Conservation (phyloP, 352 stramenopile species). For the Phytophthora pini region DNA sequence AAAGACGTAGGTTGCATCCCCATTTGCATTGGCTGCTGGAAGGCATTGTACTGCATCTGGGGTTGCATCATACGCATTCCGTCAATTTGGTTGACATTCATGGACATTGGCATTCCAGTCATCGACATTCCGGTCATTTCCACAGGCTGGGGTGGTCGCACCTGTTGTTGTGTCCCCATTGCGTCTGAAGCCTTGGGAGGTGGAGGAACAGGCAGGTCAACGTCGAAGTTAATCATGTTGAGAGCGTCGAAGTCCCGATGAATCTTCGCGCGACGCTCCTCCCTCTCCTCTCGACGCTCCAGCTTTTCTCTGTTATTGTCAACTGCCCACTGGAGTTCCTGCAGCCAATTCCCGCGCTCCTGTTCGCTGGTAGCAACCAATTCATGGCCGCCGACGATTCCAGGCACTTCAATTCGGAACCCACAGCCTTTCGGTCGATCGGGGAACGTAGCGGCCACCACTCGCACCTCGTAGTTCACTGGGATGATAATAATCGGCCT, state of each 20-base stretch:
- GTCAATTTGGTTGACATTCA: slow-evolving; percentile 22
- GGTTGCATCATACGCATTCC: slow-evolving; percentile 29
- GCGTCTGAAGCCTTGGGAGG: slow-evolving; percentile 10
- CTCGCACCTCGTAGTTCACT: slow-evolving; percentile 64
- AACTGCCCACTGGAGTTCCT: slow-evolving; percentile 80
- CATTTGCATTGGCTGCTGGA: slow-evolving; percentile 11
- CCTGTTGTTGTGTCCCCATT: slow-evolving; percentile 27
- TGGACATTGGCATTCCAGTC: slow-evolving; percentile 19
- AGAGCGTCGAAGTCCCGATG: slow-evolving; percentile 69
- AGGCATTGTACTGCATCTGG: slow-evolving; percentile 10
- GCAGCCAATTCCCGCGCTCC: slow-evolving; percentile 82
- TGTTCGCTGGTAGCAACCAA: slow-evolving; percentile 62
- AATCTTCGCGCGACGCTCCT: slow-evolving; percentile 59
- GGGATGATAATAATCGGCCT: slow-evolving; percentile 82
- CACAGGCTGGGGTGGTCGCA: slow-evolving; percentile 46
- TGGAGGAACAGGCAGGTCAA: slow-evolving; percentile 25
- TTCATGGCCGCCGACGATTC: slow-evolving; percentile 65
- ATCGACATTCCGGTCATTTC: slow-evolving; percentile 6
- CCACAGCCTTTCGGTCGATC: slow-evolving; percentile 59
- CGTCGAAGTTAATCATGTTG: slow-evolving; percentile 86
- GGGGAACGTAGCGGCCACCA: slow-evolving; percentile 54
- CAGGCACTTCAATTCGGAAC: slow-evolving; percentile 70
- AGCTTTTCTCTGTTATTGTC: slow-evolving; percentile 51
- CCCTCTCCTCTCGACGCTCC: slow-evolving; percentile 40
- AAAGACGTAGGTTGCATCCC: not conserved